Evolutionary conservation across 2,329 filamentous ascomycete species (phyloP).

Genomic region (Neofusicoccum parvum): DNA sequence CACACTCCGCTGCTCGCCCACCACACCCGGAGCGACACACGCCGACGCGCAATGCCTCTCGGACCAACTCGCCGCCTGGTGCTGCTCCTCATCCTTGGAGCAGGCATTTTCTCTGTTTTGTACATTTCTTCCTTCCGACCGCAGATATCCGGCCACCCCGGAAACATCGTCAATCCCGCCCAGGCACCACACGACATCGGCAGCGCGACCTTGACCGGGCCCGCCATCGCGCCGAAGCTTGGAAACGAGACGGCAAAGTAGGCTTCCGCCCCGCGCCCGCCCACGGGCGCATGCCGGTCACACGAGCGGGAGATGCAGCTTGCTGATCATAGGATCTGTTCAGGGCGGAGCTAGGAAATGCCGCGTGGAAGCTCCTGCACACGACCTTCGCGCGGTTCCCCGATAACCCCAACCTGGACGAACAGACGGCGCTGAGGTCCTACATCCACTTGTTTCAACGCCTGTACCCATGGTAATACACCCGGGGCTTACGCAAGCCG

Average conservation of each 20-base stretch:
- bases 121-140: slow-evolving; percentile 61
- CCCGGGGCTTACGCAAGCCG: background rate
- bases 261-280: slow-evolving; percentile 23
- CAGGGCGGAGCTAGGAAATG: slow-evolving; percentile 64
- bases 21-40: no score
- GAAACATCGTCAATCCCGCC: slow-evolving; percentile 17
- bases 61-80: slow-evolving; percentile 40
- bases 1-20: background rate
- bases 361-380: slow-evolving; percentile 68
- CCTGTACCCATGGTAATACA: slow-evolving; percentile 62
- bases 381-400: slow-evolving; percentile 69
- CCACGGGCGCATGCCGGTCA: background rate
- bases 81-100: slow-evolving; percentile 54
- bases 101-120: slow-evolving; percentile 60
- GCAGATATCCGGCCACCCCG: slow-evolving; percentile 23
- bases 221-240: slow-evolving; percentile 76
- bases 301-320: background rate
- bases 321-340: slow-evolving; percentile 6
- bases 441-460: slow-evolving; percentile 67
- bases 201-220: slow-evolving; percentile 57
- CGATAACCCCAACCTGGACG: slow-evolving; percentile 62
- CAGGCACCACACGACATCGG: slow-evolving; percentile 28
- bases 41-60: slow-evolving; percentile 30
- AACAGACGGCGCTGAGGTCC: slow-evolving; percentile 60
- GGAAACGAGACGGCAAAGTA: slow-evolving; percentile 78